Percentiles rank a stretch among this genome's conserved stretches.
phyloP scores from a whole-genome alignment of 2,329 filamentous ascomycete genomes.

The Pseudocercospora ulei region DNA sequence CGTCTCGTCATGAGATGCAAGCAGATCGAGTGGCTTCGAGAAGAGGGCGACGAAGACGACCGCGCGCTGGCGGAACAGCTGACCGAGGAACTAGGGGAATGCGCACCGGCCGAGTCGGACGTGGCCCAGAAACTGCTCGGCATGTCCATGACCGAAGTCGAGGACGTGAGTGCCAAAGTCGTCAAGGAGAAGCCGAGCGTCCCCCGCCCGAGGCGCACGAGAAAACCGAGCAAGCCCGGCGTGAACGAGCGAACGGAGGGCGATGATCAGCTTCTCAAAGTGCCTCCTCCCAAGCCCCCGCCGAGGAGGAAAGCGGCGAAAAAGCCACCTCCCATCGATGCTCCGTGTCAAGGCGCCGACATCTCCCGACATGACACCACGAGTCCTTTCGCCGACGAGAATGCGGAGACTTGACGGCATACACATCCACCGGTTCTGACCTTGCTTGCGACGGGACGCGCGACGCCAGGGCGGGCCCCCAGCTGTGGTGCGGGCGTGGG shows the following conservation, averaged over 20 bases:
- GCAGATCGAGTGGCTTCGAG: slow-evolving; percentile 34
- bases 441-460: slow-evolving; percentile 2
- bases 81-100: slow-evolving; percentile 17
- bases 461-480: slow-evolving; percentile 8
- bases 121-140: slow-evolving; percentile 52
- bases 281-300: slow-evolving; percentile 12
- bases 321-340: slow-evolving; percentile 5
- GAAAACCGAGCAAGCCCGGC: slow-evolving; percentile 30
- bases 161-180: slow-evolving; percentile 57
- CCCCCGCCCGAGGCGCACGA: slow-evolving; percentile 61
- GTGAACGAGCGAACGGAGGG: slow-evolving; percentile 11
- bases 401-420: slow-evolving; percentile 18
- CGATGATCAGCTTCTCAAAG: slow-evolving; percentile 13
- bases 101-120: slow-evolving; percentile 26
- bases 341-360: slow-evolving; percentile 4
- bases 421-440: not conserved
- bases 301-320: slow-evolving; percentile 11
- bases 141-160: slow-evolving; percentile 59
- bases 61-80: slow-evolving; percentile 25
- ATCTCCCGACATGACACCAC: slow-evolving; percentile 16
- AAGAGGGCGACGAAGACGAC: slow-evolving; percentile 29
- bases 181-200: slow-evolving; percentile 75
- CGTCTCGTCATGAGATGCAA: slow-evolving; percentile 65
- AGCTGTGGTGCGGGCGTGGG: no score
- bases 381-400: slow-evolving; percentile 24